phyloP scores from a whole-genome alignment of 768 basidiomycete species.

The Tulasnella sp. region DNA sequence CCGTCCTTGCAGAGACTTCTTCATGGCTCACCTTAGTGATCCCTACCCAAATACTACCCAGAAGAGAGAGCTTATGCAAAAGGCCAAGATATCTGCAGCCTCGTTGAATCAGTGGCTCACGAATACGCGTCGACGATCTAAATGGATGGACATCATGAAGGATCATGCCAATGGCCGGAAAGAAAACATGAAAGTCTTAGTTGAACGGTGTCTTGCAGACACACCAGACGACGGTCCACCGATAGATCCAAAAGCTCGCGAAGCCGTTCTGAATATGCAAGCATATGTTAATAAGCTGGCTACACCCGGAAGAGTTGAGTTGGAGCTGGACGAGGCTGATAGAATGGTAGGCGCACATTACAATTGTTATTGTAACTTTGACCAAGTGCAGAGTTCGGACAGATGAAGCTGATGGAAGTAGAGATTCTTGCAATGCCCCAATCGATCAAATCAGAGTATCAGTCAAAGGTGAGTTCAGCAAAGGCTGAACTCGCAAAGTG shows the following conservation, averaged over 20 bases:
- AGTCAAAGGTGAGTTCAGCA: constrained; percentile 55
- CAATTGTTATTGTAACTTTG: neutral
- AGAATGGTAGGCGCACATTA: constrained; percentile 60
- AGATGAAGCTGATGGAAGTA: constrained; percentile 99
- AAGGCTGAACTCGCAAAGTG: constrained; percentile 62
- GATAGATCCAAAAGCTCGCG: neutral
- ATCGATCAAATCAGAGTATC: constrained; percentile 65
- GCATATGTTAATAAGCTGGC: constrained; percentile 10
- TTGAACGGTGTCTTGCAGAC: constrained; percentile 35
- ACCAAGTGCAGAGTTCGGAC: constrained; percentile 2
- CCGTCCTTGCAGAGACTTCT: constrained; percentile 17
- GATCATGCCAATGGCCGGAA: constrained; percentile 9
- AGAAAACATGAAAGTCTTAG: constrained; percentile 10
- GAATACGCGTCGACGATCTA: constrained; percentile 21
- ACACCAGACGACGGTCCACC: constrained; percentile 45
- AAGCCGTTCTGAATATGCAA: constrained; percentile 12
- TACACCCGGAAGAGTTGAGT: constrained; percentile 68
- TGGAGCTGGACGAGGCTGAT: constrained; percentile 96
- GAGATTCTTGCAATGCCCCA: constrained; percentile 92
- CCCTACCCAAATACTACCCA: constrained; percentile 18
- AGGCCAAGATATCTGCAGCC: constrained; percentile 1
- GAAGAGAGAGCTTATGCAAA: constrained; percentile 8
- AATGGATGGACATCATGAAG: constrained; percentile 18
- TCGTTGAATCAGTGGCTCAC: constrained; percentile 21
- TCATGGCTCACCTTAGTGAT: constrained; percentile 17